These are phyloP conservation scores for Hypsizygus marmoreus DNA, from an alignment of 768 basidiomycete genomes.

Conservation along the genomic window DNA sequence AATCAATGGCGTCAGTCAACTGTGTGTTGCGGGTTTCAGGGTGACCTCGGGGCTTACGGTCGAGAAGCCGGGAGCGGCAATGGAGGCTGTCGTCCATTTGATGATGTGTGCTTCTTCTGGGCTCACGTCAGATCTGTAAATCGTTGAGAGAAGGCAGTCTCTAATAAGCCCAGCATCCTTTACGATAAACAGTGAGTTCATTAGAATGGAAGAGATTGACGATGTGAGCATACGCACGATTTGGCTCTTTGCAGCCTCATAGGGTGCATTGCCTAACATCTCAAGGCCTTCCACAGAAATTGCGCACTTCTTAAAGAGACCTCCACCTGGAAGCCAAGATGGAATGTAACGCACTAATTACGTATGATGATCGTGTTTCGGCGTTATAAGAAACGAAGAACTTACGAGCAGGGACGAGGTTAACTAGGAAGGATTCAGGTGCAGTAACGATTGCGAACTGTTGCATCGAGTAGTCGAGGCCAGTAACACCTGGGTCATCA, in stretches of 20 bases:
- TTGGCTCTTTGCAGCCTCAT: not conserved
- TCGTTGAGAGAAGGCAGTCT: not conserved
- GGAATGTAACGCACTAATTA: slow-evolving; percentile 10
- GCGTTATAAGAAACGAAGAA: not conserved
- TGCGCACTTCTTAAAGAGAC: not conserved
- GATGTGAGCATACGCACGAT: not conserved
- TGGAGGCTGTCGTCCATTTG: slow-evolving; percentile 1
- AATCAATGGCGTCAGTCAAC: not conserved
- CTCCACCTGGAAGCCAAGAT: slow-evolving; percentile 11
- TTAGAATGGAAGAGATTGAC: not conserved
- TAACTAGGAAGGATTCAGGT: slow-evolving; percentile 25
- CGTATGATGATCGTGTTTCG: not conserved
- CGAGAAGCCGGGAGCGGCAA: slow-evolving; percentile 3
- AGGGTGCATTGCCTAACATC: not conserved
- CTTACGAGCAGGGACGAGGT: slow-evolving; percentile 26
- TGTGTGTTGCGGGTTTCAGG: not conserved
- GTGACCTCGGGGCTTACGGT: not conserved
- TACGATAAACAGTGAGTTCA: not conserved
- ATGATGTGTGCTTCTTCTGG: not conserved
- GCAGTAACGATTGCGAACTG: slow-evolving; percentile 14
- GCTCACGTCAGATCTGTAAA: not conserved
- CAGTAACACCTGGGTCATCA: slow-evolving; percentile 25
- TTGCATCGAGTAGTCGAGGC: slow-evolving; percentile 22
- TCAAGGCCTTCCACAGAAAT: not conserved
- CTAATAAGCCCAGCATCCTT: not conserved